These are phyloP conservation scores for Zoysia japonica DNA, from an alignment of 176 grass and related monocot genomes.

Conservation along the genomic window DNA sequence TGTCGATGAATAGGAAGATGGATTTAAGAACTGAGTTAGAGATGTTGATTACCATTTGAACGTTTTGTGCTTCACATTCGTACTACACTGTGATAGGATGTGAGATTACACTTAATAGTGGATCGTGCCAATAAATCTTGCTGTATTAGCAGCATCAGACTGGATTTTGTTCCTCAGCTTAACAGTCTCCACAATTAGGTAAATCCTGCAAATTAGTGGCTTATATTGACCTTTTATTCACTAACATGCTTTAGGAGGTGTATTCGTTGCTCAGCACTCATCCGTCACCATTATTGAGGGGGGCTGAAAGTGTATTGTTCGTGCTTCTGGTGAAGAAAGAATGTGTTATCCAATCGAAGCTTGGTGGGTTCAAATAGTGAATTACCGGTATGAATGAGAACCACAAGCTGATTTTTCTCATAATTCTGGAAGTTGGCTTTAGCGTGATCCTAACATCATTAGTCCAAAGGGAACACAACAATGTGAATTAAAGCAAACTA, in stretches of 20 bases:
- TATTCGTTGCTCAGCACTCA: neutral
- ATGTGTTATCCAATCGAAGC: neutral
- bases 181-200: neutral
- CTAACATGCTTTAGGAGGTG: neutral
- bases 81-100: neutral
- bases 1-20: no score
- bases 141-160: neutral
- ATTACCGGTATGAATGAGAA: neutral
- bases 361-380: neutral
- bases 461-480: neutral
- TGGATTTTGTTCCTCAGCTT: neutral
- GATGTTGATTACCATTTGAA: neutral
- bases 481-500: neutral
- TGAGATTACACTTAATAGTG: neutral
- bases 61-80: neutral
- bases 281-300: neutral
- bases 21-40: no score
- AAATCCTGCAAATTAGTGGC: neutral
- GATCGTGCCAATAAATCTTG: neutral
- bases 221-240: slow-evolving; percentile 14
- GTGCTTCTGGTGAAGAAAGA: slow-evolving; percentile 2
- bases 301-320: neutral
- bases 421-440: neutral
- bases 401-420: neutral
- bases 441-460: neutral